A percentile compares a stretch with the other conserved stretches of the same genome.
phyloP scores from a whole-genome alignment of 192 early-diverging fungal species.

The Coemansia sp. region DNA sequence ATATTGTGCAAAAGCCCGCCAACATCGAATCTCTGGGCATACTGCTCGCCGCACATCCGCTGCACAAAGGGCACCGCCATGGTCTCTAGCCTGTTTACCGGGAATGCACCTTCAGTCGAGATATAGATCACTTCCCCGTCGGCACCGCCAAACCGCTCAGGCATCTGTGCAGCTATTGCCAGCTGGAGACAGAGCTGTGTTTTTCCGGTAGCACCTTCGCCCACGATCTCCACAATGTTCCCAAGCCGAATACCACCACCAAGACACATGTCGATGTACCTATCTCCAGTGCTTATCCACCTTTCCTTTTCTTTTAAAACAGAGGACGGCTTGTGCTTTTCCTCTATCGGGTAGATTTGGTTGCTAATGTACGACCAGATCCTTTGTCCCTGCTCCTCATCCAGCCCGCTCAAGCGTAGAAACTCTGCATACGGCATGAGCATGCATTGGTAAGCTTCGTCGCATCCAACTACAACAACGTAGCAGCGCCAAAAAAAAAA shows the following conservation, averaged over 20 bases:
- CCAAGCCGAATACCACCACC: conserved; percentile 63
- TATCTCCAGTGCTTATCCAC: conserved; percentile 60
- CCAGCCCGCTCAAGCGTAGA: conserved; percentile 22
- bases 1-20: conserved; percentile 52
- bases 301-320: conserved; percentile 22
- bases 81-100: conserved; percentile 60
- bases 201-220: conserved; percentile 83
- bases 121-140: conserved; percentile 69
- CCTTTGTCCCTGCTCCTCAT: conserved; percentile 8
- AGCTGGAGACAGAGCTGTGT: conserved; percentile 87
- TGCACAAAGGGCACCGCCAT: conserved; percentile 45
- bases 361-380: conserved; percentile 18
- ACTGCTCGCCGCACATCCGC: conserved; percentile 16
- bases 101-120: conserved; percentile 73
- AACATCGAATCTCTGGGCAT: conserved; percentile 10
- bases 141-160: conserved; percentile 59
- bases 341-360: conserved; percentile 21
- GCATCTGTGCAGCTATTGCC: conserved; percentile 69
- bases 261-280: conserved; percentile 58
- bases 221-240: conserved; percentile 73
- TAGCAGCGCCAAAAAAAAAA: background rate
- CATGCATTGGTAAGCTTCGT: conserved; percentile 30
- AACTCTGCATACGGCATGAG: conserved; percentile 29
- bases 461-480: conserved; percentile 16
- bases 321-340: background rate